Evolutionary conservation across 768 basidiomycete genomes (phyloP), one percentile per base, ranked within the genome.

Genomic region (Panaeolus papilionaceus): DNA sequence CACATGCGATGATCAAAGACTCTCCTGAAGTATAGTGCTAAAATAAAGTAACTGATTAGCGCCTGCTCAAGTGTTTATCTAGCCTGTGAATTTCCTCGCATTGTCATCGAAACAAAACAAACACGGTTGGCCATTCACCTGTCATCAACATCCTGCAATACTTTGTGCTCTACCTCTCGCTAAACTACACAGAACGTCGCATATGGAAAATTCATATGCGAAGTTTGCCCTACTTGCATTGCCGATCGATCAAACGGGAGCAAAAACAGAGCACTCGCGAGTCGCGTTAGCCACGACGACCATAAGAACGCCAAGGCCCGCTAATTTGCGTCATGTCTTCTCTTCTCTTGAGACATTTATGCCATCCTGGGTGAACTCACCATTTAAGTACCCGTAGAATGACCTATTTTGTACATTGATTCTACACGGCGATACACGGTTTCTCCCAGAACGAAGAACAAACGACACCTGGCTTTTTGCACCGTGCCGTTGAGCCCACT

Each of bases 381-480:
- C 28, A 26, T 6, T 51, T 12, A 4, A 51, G 26, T 51, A 9
- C 9, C 49, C 49, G 54, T 58, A 23, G 16, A 33, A 37, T 33
- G 3, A 23, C 54, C 54, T 33, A 33, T 58, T 3, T 33, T 58
- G 54, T 58, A 58, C 28, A 33, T 58, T 33, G 26, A 33, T 37
- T 58, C 54, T 58, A 33, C 54, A 58, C 54, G 54, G 26, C 33
- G 12, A 28, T 51, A 51, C 47, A 51, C 47, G 47, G 47, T 7
- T 23, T 58, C 12, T 58, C 33, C 54, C 54, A 28, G 33, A 37
- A 51, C 26, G 23, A 58, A 28, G 8, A 33, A 28, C 26, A 33
- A 37, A 33, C 26, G 54, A 58, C 54, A 58, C 54, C 54, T 58
- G 54, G 54, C 45, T 51, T 37, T 58, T 58, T 58, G 16, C 54